phyloP scores from a whole-genome alignment of 2,329 filamentous ascomycete genomes.

The Alternaria hordeiaustralica region DNA sequence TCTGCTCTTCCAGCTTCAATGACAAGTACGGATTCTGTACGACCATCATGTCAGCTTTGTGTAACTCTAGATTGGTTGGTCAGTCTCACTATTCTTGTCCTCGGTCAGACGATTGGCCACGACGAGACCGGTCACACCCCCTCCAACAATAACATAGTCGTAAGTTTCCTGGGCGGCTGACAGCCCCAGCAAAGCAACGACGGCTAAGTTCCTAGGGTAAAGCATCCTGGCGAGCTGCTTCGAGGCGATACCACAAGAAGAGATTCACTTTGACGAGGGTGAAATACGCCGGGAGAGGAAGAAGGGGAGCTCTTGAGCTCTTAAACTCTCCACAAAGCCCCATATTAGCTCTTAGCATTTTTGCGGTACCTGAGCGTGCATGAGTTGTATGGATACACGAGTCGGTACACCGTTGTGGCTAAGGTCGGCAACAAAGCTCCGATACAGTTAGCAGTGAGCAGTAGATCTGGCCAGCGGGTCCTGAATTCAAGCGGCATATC shows the following conservation, averaged over 20 bases:
- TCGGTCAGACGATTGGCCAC: slow-evolving; percentile 34
- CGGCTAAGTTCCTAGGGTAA: slow-evolving; percentile 19
- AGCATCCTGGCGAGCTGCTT: slow-evolving; percentile 23
- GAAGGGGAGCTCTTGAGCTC: slow-evolving; percentile 7
- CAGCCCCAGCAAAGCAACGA: slow-evolving; percentile 21
- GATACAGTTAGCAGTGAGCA: neutral
- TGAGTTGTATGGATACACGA: slow-evolving; percentile 1
- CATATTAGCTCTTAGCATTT: neutral
- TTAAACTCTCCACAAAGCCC: neutral
- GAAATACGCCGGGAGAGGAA: neutral
- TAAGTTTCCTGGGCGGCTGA: slow-evolving; percentile 23
- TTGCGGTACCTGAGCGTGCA: neutral
- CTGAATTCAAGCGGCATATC: neutral
- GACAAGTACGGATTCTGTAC: slow-evolving; percentile 33
- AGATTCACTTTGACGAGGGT: neutral
- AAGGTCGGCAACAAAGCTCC: neutral
- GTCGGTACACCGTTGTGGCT: neutral
- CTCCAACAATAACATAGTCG: slow-evolving; percentile 39
- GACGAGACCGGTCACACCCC: slow-evolving; percentile 35
- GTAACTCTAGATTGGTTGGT: neutral
- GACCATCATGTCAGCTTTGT: neutral
- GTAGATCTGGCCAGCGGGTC: neutral
- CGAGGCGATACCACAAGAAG: neutral
- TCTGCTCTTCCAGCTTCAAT: slow-evolving; percentile 35
- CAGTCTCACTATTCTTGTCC: slow-evolving; percentile 11